These are phyloP conservation scores for Exophiala aquamarina DNA, from an alignment of 2,329 filamentous ascomycete species.

Conservation along the genomic window DNA sequence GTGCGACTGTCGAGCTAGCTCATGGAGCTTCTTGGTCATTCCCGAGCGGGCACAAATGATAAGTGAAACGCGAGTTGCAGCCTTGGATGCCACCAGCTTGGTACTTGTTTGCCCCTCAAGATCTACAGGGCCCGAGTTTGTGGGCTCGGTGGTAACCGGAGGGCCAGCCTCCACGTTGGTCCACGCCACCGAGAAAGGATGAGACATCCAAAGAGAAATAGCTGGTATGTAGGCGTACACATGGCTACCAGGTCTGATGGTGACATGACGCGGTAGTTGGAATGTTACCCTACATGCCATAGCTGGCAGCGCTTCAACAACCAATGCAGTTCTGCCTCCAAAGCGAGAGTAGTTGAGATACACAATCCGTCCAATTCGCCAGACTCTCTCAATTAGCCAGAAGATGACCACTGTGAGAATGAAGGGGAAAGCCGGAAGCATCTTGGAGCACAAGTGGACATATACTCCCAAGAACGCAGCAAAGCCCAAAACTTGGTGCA, in stretches of 20 bases:
- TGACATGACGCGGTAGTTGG: slow-evolving; percentile 55
- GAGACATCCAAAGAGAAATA: slow-evolving; percentile 48
- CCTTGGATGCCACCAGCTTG: neutral
- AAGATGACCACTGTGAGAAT: slow-evolving; percentile 37
- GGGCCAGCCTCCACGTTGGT: slow-evolving; percentile 34
- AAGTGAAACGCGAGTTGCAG: slow-evolving; percentile 51
- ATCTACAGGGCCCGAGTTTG: slow-evolving; percentile 14
- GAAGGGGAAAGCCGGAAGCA: slow-evolving; percentile 43
- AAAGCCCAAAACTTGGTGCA: slow-evolving; percentile 47
- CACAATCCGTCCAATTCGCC: slow-evolving; percentile 49
- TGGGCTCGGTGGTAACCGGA: slow-evolving; percentile 15
- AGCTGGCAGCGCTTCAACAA: slow-evolving; percentile 59
- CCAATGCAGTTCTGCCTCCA: slow-evolving; percentile 51
- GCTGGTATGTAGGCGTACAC: slow-evolving; percentile 61
- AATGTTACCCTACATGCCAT: slow-evolving; percentile 63
- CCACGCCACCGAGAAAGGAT: slow-evolving; percentile 51
- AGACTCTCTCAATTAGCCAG: slow-evolving; percentile 44
- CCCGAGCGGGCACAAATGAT: slow-evolving; percentile 62
- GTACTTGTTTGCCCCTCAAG: slow-evolving; percentile 28
- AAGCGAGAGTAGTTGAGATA: slow-evolving; percentile 54
- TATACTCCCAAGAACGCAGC: slow-evolving; percentile 46
- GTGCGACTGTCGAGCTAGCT: slow-evolving; percentile 48
- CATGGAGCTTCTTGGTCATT: slow-evolving; percentile 62
- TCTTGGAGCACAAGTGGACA: slow-evolving; percentile 43
- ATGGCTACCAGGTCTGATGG: slow-evolving; percentile 57